Conservation (phyloP, 768 basidiomycete species). For the Asterophora lycoperdoides region DNA sequence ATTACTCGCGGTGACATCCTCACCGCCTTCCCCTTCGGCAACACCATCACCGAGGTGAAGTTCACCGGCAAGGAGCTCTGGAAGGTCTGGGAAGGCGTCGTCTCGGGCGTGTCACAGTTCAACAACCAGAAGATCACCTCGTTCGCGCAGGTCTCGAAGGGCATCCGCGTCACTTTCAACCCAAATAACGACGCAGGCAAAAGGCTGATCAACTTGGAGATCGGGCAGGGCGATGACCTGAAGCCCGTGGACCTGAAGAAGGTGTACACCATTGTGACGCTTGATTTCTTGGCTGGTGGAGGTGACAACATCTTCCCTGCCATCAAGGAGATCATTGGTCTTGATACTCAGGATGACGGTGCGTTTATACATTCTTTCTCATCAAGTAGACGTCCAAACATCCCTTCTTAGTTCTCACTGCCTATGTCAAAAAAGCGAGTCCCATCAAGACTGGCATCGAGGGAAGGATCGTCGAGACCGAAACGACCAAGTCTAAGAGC, state of each 20-base stretch:
- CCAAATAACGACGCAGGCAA: slow-evolving; percentile 1
- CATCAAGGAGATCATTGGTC: not conserved
- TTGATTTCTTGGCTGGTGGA: slow-evolving; percentile 4
- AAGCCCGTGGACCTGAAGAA: not conserved
- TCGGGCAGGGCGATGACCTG: slow-evolving; percentile 1
- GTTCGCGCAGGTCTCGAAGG: slow-evolving; percentile 2
- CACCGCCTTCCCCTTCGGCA: slow-evolving; percentile 9
- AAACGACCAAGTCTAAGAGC: not conserved
- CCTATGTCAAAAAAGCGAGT: not conserved
- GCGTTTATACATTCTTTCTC: not conserved
- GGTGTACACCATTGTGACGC: slow-evolving; percentile 1
- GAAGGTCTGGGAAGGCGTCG: slow-evolving; percentile 3
- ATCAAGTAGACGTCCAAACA: not conserved
- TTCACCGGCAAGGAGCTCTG: not conserved
- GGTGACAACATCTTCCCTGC: slow-evolving; percentile 9
- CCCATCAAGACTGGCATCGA: not conserved
- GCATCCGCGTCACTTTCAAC: slow-evolving; percentile 4
- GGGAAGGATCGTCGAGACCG: not conserved
- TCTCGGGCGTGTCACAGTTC: slow-evolving; percentile 1
- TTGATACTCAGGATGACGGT: slow-evolving; percentile 7
- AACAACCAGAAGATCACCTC: slow-evolving; percentile 5
- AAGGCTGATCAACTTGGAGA: slow-evolving; percentile 7
- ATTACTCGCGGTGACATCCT: slow-evolving; percentile 7
- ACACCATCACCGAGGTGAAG: slow-evolving; percentile 3
- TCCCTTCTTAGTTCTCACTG: not conserved